Evolutionary conservation across 2,329 filamentous ascomycete species (phyloP).

Genomic region (Penicillium sp.): DNA sequence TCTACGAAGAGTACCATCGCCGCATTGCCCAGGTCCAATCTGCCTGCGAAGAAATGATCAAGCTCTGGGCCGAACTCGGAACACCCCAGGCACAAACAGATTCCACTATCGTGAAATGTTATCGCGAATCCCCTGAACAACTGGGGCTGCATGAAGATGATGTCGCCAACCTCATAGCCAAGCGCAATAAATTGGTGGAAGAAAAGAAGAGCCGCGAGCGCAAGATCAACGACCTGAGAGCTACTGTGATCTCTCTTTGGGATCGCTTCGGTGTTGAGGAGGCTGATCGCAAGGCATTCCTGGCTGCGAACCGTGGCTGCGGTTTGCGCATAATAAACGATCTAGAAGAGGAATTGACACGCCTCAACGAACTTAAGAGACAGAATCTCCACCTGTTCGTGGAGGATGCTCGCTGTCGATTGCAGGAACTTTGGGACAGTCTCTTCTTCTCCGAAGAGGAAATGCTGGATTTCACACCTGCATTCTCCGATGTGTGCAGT

Average conservation of each 20-base stretch:
- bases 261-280: conserved; percentile 81
- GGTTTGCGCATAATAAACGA: conserved; percentile 91
- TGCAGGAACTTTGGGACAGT: conserved; percentile 93
- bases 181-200: conserved; percentile 77
- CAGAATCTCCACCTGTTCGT: conserved; percentile 96
- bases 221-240: conserved; percentile 70
- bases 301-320: conserved; percentile 84
- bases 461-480: conserved; percentile 96
- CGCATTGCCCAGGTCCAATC: conserved; percentile 73
- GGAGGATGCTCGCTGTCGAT: conserved; percentile 83
- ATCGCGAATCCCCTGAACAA: conserved; percentile 88
- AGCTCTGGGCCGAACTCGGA: conserved; percentile 92
- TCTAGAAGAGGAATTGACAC: conserved; percentile 83
- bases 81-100: conserved; percentile 94
- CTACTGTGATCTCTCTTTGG: conserved; percentile 83
- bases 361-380: conserved; percentile 87
- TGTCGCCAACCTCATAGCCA: conserved; percentile 66
- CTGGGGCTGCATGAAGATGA: conserved; percentile 89
- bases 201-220: conserved; percentile 86
- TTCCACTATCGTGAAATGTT: conserved; percentile 78
- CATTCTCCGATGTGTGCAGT: conserved; percentile 95
- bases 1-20: conserved; percentile 94
- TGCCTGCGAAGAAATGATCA: conserved; percentile 80
- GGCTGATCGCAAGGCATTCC: conserved; percentile 76
- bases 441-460: conserved; percentile 96